A percentile compares a stretch with the other conserved stretches of the same genome.
These are phyloP conservation scores for Metarhizium brunneum DNA, from an alignment of 2,329 filamentous ascomycete species.

Conservation along the genomic window DNA sequence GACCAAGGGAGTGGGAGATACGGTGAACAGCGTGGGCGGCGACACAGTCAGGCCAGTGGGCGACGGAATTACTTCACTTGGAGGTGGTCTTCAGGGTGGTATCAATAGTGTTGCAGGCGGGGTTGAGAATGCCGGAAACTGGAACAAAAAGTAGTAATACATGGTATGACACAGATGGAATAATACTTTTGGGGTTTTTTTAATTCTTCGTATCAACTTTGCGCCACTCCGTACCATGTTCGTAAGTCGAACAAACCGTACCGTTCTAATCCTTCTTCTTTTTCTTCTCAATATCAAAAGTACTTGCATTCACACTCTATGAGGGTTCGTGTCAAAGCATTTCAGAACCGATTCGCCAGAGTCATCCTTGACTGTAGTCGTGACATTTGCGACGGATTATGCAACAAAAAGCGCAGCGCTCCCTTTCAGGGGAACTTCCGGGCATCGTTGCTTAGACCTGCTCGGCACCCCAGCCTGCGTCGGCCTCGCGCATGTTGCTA, in stretches of 20 bases:
- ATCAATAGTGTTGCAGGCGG: slow-evolving; percentile 39
- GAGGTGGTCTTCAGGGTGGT: slow-evolving; percentile 44
- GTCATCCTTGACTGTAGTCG: not conserved
- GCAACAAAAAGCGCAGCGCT: not conserved
- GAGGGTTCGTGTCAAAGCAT: not conserved
- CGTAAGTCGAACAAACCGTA: not conserved
- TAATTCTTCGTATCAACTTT: not conserved
- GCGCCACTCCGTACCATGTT: not conserved
- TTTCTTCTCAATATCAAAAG: not conserved
- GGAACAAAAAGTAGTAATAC: slow-evolving; percentile 35
- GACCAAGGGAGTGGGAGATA: slow-evolving; percentile 47
- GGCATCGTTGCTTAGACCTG: slow-evolving; percentile 46
- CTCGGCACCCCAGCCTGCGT: slow-evolving; percentile 67
- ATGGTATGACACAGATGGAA: not conserved
- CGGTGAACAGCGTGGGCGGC: slow-evolving; percentile 43
- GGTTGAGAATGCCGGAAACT: slow-evolving; percentile 48
- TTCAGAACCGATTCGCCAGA: not conserved
- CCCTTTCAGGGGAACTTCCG: not conserved
- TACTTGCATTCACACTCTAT: not conserved
- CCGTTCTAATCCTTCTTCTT: not conserved
- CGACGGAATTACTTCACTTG: slow-evolving; percentile 42
- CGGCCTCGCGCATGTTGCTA: slow-evolving; percentile 71
- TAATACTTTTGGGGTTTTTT: not conserved
- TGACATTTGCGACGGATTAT: not conserved
- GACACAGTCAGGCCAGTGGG: slow-evolving; percentile 45